Evolutionary conservation across 345 rosid species (phyloP).

Genomic region (Barbarea vulgaris): DNA sequence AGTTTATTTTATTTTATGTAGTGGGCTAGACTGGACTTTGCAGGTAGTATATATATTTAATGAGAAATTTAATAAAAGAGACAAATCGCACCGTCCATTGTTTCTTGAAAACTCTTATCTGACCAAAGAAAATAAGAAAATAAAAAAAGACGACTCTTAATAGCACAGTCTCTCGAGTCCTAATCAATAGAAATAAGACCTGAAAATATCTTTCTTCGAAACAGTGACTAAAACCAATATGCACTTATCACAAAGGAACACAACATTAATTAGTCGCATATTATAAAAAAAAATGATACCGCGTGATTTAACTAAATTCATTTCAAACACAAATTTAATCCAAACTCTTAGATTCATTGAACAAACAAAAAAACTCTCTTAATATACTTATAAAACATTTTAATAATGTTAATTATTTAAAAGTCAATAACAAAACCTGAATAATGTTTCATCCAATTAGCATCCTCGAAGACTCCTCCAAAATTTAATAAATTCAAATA

Average conservation of each 20-base stretch:
- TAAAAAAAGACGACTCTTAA: background rate
- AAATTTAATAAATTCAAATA: background rate
- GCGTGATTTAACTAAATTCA: background rate
- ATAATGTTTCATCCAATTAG: background rate
- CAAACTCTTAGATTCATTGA: background rate
- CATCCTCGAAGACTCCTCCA: constrained; percentile 24
- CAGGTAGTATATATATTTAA: background rate
- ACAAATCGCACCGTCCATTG: constrained; percentile 34
- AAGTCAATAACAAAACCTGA: background rate
- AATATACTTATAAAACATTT: background rate
- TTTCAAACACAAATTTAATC: background rate
- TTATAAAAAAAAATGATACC: background rate
- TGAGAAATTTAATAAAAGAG: background rate
- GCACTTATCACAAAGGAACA: background rate
- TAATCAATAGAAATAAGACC: constrained; percentile 20
- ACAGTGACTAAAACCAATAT: background rate
- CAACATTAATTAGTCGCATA: background rate
- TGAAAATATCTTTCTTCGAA: constrained; percentile 15
- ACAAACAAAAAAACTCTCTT: no score
- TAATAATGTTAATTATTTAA: background rate
- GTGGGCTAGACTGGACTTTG: background rate
- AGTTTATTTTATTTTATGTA: background rate
- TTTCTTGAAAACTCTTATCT: constrained; percentile 8
- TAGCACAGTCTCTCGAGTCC: background rate
- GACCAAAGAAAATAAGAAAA: background rate